Percentiles rank a stretch among this genome's conserved stretches.
Conservation (phyloP, 768 basidiomycete genomes). For the Agrocybe pediades region DNA sequence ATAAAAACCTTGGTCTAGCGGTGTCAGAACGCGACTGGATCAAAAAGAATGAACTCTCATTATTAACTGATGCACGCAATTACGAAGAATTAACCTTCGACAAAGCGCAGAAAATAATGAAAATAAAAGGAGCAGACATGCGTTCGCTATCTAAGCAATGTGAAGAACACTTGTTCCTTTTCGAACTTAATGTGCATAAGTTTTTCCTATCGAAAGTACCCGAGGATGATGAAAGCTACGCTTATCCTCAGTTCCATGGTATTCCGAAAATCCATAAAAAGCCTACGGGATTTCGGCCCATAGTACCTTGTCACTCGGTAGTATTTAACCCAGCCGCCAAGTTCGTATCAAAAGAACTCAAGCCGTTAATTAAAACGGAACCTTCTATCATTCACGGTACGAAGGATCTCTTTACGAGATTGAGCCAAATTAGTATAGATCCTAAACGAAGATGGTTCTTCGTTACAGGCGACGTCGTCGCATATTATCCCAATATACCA, state of each 20-base stretch:
- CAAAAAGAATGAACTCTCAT: neutral
- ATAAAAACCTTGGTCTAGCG: constrained; percentile 2
- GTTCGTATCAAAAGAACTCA: constrained; percentile 12
- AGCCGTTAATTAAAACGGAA: constrained; percentile 2
- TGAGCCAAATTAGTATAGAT: constrained; percentile 10
- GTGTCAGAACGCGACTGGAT: constrained; percentile 2
- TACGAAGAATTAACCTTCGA: no score
- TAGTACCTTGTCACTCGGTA: constrained; percentile 12
- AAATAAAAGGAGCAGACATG: no score
- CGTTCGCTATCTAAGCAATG: no score
- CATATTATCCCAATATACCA: constrained; percentile 15
- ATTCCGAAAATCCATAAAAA: constrained; percentile 15
- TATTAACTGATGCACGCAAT: neutral
- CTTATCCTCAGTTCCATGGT: constrained; percentile 4
- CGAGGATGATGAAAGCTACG: neutral
- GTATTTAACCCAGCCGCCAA: constrained; percentile 14
- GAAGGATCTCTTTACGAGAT: constrained; percentile 7
- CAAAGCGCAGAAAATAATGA: no score
- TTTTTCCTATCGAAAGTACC: neutral
- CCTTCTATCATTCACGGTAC: constrained; percentile 14
- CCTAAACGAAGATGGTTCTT: constrained; percentile 2
- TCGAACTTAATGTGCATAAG: neutral
- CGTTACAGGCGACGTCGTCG: constrained; percentile 9
- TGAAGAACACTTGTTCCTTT: no score
- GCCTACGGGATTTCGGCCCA: constrained; percentile 11